Evolutionary conservation across 495 filamentous ascomycete genomes (phyloP).

Genomic region (Penicillium chermesinum): DNA sequence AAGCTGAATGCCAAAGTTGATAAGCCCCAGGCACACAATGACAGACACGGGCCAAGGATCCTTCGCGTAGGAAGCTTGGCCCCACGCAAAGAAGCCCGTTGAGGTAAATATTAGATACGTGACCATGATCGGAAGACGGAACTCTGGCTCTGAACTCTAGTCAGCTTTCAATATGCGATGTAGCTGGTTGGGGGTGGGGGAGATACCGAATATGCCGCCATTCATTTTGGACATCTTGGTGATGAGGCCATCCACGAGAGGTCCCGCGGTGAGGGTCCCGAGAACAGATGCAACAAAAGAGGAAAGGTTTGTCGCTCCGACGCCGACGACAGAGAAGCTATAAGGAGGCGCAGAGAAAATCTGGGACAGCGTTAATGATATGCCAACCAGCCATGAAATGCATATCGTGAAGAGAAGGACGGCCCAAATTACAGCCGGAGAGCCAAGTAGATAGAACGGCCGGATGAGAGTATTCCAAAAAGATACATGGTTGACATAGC

Average conservation of each 20-base stretch:
- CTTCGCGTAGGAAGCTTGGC: conserved; percentile 22
- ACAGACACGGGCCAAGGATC: conserved; percentile 37
- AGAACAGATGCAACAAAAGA: conserved; percentile 38
- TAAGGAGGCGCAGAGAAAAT: conserved; percentile 46
- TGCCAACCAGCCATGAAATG: conserved; percentile 44
- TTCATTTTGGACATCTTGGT: conserved; percentile 26
- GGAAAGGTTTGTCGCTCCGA: conserved; percentile 39
- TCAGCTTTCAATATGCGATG: conserved; percentile 13
- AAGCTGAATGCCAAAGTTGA: conserved; percentile 41
- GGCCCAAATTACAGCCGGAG: conserved; percentile 40
- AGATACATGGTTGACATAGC: conserved; percentile 30
- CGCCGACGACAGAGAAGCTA: conserved; percentile 38
- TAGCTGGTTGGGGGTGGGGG: not conserved
- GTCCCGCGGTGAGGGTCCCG: conserved; percentile 33
- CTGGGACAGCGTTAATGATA: conserved; percentile 38
- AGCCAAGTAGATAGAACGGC: conserved; percentile 39
- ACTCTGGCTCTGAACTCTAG: conserved; percentile 38
- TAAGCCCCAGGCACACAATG: conserved; percentile 39
- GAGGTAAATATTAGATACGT: conserved; percentile 37
- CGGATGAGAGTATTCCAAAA: conserved; percentile 38
- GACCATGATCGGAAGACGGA: conserved; percentile 40
- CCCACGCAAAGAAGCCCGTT: conserved; percentile 43
- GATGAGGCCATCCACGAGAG: conserved; percentile 38
- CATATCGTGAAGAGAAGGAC: conserved; percentile 39
- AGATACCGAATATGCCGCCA: conserved; percentile 24